These are phyloP conservation scores for Nemania abortiva DNA, from an alignment of 2,329 filamentous ascomycete genomes.

Conservation along the genomic window DNA sequence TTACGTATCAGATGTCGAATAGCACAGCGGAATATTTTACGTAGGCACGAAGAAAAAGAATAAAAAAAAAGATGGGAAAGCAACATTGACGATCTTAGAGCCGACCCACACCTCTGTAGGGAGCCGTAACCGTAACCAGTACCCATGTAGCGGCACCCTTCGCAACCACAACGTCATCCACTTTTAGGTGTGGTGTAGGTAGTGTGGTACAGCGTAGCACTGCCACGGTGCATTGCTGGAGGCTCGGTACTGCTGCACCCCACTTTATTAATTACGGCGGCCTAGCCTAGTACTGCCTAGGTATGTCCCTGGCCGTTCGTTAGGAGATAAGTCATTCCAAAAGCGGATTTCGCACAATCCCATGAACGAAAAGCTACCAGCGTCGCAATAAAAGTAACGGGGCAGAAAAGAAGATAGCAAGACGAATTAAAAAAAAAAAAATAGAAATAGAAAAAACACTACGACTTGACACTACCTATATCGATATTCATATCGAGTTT, in stretches of 20 bases:
- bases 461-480: too few relatives aligned
- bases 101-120: background rate
- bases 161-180: background rate
- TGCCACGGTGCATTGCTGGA: slow-evolving; percentile 18
- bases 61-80: background rate
- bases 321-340: too few relatives aligned
- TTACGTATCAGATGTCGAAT: background rate
- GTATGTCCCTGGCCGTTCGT: background rate
- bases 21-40: background rate
- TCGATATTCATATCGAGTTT: too few relatives aligned
- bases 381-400: too few relatives aligned
- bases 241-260: background rate
- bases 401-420: too few relatives aligned
- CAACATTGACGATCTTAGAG: slow-evolving; percentile 5
- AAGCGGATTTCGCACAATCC: too few relatives aligned
- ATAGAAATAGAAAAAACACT: too few relatives aligned
- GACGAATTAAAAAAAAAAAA: too few relatives aligned
- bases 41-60: background rate
- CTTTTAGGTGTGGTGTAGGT: background rate
- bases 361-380: too few relatives aligned
- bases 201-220: slow-evolving; percentile 11
- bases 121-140: background rate
- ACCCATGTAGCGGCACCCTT: background rate
- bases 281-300: background rate
- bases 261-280: background rate